Conservation (phyloP, 2,329 filamentous ascomycete species). For the Tolypocladium tropicale region DNA sequence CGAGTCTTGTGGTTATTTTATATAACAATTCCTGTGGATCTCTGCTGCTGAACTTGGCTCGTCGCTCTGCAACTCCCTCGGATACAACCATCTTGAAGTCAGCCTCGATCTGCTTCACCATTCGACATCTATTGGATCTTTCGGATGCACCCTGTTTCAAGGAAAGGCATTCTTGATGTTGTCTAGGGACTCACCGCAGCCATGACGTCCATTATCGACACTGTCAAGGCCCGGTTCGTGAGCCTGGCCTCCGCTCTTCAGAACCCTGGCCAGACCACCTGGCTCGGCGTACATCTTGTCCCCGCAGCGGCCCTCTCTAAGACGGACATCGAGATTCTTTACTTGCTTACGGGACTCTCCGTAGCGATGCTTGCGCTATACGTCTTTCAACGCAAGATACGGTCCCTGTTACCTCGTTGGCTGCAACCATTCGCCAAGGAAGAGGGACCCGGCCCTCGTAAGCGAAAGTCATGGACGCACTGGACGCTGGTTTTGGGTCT, state of each 20-base stretch:
- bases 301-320: background rate
- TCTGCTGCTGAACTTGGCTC: background rate
- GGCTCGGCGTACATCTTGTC: background rate
- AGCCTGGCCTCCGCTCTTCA: background rate
- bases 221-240: background rate
- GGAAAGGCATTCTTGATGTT: background rate
- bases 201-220: background rate
- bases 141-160: background rate
- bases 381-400: slow-evolving; percentile 13
- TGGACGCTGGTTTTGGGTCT: slow-evolving; percentile 26
- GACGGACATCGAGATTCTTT: slow-evolving; percentile 9
- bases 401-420: slow-evolving; percentile 26
- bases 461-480: slow-evolving; percentile 23
- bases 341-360: slow-evolving; percentile 13
- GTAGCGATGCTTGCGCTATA: slow-evolving; percentile 19
- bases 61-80: background rate
- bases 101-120: too few relatives aligned
- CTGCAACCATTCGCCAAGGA: slow-evolving; percentile 33
- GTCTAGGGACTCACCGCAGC: too few relatives aligned
- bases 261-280: background rate
- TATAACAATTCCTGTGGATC: background rate
- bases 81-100: background rate
- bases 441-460: slow-evolving; percentile 10
- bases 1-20: too few relatives aligned
- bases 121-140: background rate